Evolutionary conservation across 2,329 filamentous ascomycete genomes (phyloP).

Genomic region (Fusarium secorum): DNA sequence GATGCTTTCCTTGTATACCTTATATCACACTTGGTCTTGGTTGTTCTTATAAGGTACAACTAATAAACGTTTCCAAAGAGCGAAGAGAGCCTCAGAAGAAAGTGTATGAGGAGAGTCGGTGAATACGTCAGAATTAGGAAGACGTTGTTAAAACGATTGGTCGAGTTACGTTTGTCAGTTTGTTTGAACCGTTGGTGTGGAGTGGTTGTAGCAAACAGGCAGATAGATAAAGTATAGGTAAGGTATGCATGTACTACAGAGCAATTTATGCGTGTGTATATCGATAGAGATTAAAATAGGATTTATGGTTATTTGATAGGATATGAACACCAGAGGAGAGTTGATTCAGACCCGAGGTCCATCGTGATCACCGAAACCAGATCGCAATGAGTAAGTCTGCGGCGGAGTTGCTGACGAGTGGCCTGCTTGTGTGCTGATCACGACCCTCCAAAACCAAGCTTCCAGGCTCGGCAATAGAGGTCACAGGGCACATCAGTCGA

Average conservation of each 20-base stretch:
- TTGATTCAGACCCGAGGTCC: constrained; percentile 3
- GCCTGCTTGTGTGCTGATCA: constrained; percentile 35
- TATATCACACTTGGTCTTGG: not conserved
- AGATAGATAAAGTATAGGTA: not conserved
- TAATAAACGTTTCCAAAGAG: not conserved
- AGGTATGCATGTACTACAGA: not conserved
- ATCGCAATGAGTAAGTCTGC: not conserved
- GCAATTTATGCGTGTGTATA: not conserved
- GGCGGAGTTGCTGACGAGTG: constrained; percentile 21
- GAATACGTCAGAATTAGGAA: constrained; percentile 17
- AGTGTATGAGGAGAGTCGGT: constrained; percentile 2
- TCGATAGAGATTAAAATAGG: not conserved
- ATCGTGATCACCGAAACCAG: constrained; percentile 17
- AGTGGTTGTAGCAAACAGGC: constrained; percentile 15
- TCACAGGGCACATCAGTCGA: constrained; percentile 38
- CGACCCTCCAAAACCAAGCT: constrained; percentile 6
- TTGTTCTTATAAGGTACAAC: not conserved
- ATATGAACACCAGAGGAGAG: not conserved
- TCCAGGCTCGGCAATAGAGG: constrained; percentile 2
- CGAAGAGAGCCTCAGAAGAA: not conserved
- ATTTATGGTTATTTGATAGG: not conserved
- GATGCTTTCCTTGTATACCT: not conserved
- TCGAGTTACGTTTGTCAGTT: constrained; percentile 8
- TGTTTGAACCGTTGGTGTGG: not conserved
- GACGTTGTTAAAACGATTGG: constrained; percentile 16